Base-by-base conservation (phyloP, 441 rosid species). In the Gossypium aridum region DNA sequence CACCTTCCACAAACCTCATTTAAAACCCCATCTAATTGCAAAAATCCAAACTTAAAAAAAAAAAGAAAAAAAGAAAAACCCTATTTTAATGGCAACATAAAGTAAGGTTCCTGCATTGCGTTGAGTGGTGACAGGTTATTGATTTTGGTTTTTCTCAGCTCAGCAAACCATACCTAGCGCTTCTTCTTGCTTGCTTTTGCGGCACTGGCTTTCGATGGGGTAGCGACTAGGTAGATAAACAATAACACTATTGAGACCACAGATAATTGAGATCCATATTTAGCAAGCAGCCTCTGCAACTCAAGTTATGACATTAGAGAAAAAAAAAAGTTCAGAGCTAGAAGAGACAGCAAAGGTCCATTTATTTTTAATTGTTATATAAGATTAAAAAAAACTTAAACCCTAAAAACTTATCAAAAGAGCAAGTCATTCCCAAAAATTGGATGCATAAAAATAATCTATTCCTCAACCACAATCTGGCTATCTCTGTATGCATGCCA, bases 111-210 rank as follows among this genome's bases (percentile, higher is more conserved):
- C n/a, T 51, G 57, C 67, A 10, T 62, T 16, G 10, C 17, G n/a
- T 1, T 17, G 17, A 26, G 64, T 47, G 17, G 13, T 31, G 73
- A 16, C 9, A 3, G 53, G 45, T 34, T 64, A 62, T 16, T 53
- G 49, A 16, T 45, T 34, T 39, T 64, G n/a, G 28, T 67, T 70
- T 62, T 65, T 68, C 70, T 49, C 76, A 22, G 60, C 70, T 55
- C 77, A 22, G 56, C 64, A 54, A 7, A 67, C 16, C 63, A 60
- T 39, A 1, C 25, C 86, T 80, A 93, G 7, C 96, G 93, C 86
- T 75, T 93, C 88, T 96, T 96, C 90, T 92, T 93, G 94, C 92
- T 82, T 16, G 82, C 85, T 79, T 88, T 93, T 37, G 89, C 85
- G 25, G 80, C 80, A 49, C 87, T 69, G 9, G 92, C 85, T 78